Evolutionary conservation across 2,329 filamentous ascomycete genomes (phyloP).

Genomic region (Alternaria longipes): DNA sequence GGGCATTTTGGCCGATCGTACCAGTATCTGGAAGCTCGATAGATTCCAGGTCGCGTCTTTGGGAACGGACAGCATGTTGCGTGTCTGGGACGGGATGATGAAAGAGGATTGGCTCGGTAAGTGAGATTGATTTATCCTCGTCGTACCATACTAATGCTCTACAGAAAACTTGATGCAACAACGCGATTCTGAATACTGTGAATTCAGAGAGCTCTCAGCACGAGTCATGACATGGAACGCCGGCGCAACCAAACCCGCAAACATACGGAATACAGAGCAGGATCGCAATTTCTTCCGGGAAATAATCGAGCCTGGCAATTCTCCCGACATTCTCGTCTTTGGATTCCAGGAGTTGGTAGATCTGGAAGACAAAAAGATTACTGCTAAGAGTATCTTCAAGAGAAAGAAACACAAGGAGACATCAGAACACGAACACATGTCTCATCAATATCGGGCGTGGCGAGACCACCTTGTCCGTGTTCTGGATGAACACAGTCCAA

Average conservation of each 20-base stretch:
- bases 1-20: slow-evolving; percentile 78
- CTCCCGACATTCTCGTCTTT: slow-evolving; percentile 91
- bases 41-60: slow-evolving; percentile 85
- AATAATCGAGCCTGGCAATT: slow-evolving; percentile 76
- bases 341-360: slow-evolving; percentile 99
- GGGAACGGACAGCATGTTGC: slow-evolving; percentile 84
- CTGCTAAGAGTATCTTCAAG: slow-evolving; percentile 92
- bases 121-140: slow-evolving; percentile 25
- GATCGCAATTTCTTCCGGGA: slow-evolving; percentile 84
- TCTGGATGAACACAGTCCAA: slow-evolving; percentile 83
- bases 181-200: slow-evolving; percentile 82
- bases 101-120: slow-evolving; percentile 90
- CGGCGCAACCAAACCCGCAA: slow-evolving; percentile 90
- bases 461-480: slow-evolving; percentile 84
- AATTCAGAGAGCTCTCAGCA: slow-evolving; percentile 81
- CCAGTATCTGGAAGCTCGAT: slow-evolving; percentile 85
- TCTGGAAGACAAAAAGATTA: slow-evolving; percentile 95
- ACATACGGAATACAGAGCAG: slow-evolving; percentile 73
- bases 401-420: slow-evolving; percentile 82
- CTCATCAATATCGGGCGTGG: slow-evolving; percentile 97
- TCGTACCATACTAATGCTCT: slow-evolving; percentile 28
- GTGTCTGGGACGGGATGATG: slow-evolving; percentile 90
- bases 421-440: slow-evolving; percentile 87
- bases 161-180: slow-evolving; percentile 84
- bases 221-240: slow-evolving; percentile 96